These are phyloP conservation scores for Agroathelia rolfsii DNA, from an alignment of 1,284 basidiomycete genomes.

Conservation along the genomic window DNA sequence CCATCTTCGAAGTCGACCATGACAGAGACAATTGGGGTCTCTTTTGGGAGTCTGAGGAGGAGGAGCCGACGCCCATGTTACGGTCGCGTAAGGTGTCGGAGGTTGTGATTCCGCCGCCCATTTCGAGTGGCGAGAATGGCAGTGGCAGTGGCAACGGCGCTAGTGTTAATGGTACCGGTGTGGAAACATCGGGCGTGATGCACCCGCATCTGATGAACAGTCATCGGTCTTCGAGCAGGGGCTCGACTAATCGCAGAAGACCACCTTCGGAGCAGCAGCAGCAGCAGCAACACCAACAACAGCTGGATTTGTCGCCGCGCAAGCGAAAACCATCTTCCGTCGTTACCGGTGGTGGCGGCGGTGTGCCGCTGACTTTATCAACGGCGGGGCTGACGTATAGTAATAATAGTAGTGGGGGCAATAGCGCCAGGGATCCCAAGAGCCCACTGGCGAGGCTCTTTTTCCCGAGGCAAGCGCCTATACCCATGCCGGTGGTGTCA, in stretches of 20 bases:
- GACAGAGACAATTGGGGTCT: conserved; percentile 32
- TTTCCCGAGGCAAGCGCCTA: conserved; percentile 15
- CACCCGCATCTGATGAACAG: too few species aligned
- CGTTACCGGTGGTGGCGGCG: too few species aligned
- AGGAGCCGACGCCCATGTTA: conserved; percentile 16
- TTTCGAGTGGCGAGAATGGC: conserved; percentile 10
- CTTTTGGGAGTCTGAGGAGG: conserved; percentile 39
- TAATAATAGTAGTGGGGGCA: too few species aligned
- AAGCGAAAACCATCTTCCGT: too few species aligned
- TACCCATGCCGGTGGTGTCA: conserved; percentile 13
- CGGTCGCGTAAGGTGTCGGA: conserved; percentile 17
- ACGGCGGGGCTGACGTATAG: too few species aligned
- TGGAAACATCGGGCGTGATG: not conserved
- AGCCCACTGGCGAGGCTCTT: conserved; percentile 53
- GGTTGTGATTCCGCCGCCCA: conserved; percentile 10
- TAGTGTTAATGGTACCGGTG: conserved; percentile 6
- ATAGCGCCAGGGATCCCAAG: conserved; percentile 19
- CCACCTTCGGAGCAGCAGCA: too few species aligned
- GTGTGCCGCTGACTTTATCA: too few species aligned
- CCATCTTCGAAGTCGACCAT: conserved; percentile 56
- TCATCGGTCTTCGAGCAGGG: not conserved
- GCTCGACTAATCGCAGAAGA: conserved; percentile 13
- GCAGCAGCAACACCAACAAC: too few species aligned
- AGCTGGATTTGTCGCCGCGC: too few species aligned
- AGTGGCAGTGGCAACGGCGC: conserved; percentile 7